These are phyloP conservation scores for Taphrina sp. DNA, from an alignment of 1,139 yeast species.

Conservation along the genomic window DNA sequence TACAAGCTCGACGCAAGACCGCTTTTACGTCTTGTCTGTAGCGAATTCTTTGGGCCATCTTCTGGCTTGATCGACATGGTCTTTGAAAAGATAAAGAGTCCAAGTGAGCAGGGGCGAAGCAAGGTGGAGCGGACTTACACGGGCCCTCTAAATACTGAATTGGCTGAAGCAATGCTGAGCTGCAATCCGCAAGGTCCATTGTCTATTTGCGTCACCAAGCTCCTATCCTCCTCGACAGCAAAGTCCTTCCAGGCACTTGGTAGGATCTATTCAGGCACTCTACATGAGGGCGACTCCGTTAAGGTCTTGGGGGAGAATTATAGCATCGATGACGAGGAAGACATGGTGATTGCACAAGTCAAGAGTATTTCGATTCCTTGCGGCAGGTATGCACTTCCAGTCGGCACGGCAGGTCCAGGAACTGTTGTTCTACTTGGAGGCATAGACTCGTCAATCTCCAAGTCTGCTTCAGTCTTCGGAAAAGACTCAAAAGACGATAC, in stretches of 20 bases:
- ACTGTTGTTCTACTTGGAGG: constrained; percentile 67
- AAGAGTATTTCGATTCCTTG: constrained; percentile 60
- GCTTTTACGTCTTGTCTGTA: constrained; percentile 57
- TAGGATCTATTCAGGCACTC: constrained; percentile 60
- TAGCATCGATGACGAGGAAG: constrained; percentile 56
- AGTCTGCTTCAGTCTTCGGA: constrained; percentile 56
- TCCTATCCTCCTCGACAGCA: constrained; percentile 55
- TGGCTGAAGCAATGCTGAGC: constrained; percentile 13
- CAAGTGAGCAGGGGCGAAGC: constrained; percentile 44
- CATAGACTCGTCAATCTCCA: constrained; percentile 54
- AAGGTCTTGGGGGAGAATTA: constrained; percentile 60
- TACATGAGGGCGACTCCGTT: constrained; percentile 53
- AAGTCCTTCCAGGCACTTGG: constrained; percentile 55
- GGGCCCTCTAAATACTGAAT: constrained; percentile 36
- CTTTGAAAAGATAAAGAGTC: constrained; percentile 47
- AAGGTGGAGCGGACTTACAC: constrained; percentile 41
- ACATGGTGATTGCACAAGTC: constrained; percentile 47
- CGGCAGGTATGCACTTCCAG: constrained; percentile 65
- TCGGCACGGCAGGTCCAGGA: constrained; percentile 61
- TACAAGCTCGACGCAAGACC: constrained; percentile 56
- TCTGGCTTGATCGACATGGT: constrained; percentile 58
- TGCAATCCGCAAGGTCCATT: constrained; percentile 46
- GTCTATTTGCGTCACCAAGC: constrained; percentile 62
- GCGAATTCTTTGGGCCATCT: constrained; percentile 55
- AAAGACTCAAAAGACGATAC: constrained; percentile 43